Conservation (phyloP, 192 early-diverging fungal species). For the Coemansia erecta region DNA sequence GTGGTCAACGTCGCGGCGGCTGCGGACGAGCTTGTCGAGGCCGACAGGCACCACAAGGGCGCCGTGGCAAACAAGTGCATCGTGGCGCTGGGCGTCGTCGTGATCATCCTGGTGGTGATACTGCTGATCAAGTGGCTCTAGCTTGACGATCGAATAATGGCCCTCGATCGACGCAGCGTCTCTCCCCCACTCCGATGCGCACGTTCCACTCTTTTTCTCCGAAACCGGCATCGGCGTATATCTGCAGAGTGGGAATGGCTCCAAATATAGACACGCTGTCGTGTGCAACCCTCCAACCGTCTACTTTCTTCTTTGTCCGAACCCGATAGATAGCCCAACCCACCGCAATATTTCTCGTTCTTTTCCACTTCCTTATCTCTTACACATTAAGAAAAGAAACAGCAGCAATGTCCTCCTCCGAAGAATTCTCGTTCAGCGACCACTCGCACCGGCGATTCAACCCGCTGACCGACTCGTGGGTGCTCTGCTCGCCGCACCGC, state of each 20-base stretch:
- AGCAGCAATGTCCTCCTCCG: not conserved
- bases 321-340: not conserved
- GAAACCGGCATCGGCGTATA: no score
- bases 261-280: no score
- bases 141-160: not conserved
- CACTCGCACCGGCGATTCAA: conserved; percentile 82
- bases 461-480: conserved; percentile 89
- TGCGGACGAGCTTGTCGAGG: conserved; percentile 78
- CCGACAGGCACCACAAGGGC: conserved; percentile 76
- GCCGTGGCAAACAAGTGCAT: conserved; percentile 83
- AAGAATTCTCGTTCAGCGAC: conserved; percentile 44
- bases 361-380: not conserved
- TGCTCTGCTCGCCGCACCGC: conserved; percentile 95
- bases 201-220: no score
- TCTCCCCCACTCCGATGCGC: not conserved
- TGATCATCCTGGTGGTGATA: conserved; percentile 76
- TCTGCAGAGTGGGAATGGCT: no score
- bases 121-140: conserved; percentile 67
- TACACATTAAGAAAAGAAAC: not conserved
- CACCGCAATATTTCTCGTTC: no score
- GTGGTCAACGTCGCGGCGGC: conserved; percentile 77
- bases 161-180: no score
- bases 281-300: no score
- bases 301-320: not conserved
- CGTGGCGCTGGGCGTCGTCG: conserved; percentile 70